phyloP scores from a whole-genome alignment of 2,329 filamentous ascomycete genomes.

The Curvularia sp. region DNA sequence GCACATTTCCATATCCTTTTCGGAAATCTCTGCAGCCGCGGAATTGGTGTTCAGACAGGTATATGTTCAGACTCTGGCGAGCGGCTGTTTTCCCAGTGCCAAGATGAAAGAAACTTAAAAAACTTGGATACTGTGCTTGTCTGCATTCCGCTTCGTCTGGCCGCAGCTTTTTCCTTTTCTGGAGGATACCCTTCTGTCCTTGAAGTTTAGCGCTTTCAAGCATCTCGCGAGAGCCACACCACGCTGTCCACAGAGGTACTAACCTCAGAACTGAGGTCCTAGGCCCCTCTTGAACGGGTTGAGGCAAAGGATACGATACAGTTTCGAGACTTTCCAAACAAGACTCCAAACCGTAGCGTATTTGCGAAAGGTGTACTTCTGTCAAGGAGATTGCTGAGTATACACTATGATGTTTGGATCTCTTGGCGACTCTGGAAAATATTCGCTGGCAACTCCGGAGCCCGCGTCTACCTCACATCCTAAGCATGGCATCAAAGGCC shows the following conservation, averaged over 20 bases:
- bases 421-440: slow-evolving; percentile 12
- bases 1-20: slow-evolving; percentile 20
- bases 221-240: slow-evolving; percentile 5
- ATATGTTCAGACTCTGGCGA: slow-evolving; percentile 38
- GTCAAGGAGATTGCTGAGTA: background rate
- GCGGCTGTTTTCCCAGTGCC: slow-evolving; percentile 19
- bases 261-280: background rate
- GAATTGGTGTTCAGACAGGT: slow-evolving; percentile 22
- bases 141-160: slow-evolving; percentile 25
- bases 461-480: slow-evolving; percentile 27
- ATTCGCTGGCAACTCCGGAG: slow-evolving; percentile 25
- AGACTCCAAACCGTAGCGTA: background rate
- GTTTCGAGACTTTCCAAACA: background rate
- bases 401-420: slow-evolving; percentile 1
- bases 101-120: slow-evolving; percentile 10
- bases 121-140: slow-evolving; percentile 21
- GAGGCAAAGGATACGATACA: background rate
- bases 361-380: background rate
- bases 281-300: background rate
- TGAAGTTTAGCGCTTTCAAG: slow-evolving; percentile 8
- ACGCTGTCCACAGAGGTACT: background rate
- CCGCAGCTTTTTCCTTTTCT: slow-evolving; percentile 15
- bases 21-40: slow-evolving; percentile 24
- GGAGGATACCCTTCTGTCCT: slow-evolving; percentile 6
- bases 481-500: slow-evolving; percentile 22